Percentiles rank a stretch among this genome's conserved stretches.
phyloP scores from a whole-genome alignment of 164 flowering plant genomes.

The Berberis thunbergii region DNA sequence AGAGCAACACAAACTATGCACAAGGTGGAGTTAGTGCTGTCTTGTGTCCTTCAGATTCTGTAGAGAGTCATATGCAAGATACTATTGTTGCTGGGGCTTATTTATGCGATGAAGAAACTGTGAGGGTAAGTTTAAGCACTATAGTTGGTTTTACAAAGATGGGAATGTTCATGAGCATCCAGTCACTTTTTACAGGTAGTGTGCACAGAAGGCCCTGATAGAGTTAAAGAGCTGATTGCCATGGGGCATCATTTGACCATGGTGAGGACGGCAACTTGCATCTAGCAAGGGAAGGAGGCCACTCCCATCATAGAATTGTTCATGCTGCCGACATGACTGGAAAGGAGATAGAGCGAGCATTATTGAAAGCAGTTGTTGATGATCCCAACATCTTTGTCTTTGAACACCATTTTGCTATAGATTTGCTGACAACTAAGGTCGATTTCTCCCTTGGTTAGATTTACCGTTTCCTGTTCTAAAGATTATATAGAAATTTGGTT shows the following conservation, averaged over 20 bases:
- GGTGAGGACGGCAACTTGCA: slow-evolving; percentile 97
- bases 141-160: background rate
- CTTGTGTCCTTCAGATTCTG: slow-evolving; percentile 77
- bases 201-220: slow-evolving; percentile 96
- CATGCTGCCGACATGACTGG: slow-evolving; percentile 99
- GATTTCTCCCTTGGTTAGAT: slow-evolving; percentile 2
- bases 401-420: slow-evolving; percentile 90
- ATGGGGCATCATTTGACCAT: slow-evolving; percentile 97
- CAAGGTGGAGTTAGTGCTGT: slow-evolving; percentile 99
- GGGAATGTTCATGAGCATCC: background rate
- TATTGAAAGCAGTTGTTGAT: slow-evolving; percentile 66
- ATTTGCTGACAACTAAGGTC: slow-evolving; percentile 88
- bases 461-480: background rate
- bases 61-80: slow-evolving; percentile 87
- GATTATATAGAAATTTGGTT: background rate
- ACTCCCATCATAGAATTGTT: slow-evolving; percentile 88
- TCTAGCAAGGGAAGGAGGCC: slow-evolving; percentile 95
- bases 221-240: slow-evolving; percentile 83
- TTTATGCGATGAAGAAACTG: slow-evolving; percentile 96
- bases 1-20: slow-evolving; percentile 97
- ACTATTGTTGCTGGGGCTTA: slow-evolving; percentile 97
- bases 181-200: slow-evolving; percentile 58
- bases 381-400: slow-evolving; percentile 74
- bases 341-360: slow-evolving; percentile 88
- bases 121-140: slow-evolving; percentile 45